Evolutionary conservation across 2,329 filamentous ascomycete genomes (phyloP), one percentile per base, ranked within the genome.

Genomic region (Exophiala sp.): DNA sequence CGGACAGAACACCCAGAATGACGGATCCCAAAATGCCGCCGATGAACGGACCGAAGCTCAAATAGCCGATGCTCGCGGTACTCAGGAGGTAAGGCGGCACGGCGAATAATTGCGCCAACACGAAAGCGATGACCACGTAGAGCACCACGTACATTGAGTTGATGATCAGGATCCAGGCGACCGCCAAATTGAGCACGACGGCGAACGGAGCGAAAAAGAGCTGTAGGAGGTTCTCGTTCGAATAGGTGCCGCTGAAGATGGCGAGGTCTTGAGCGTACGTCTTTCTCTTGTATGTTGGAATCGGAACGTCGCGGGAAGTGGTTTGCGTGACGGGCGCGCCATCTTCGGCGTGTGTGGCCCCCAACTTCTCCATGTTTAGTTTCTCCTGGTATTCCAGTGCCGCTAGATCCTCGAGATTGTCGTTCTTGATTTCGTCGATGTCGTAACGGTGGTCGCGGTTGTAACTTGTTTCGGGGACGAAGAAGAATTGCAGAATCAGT

Each of bases 1-100:
- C 69, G 1, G 62, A 65, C 10, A 69, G 48, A 1, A 61, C 5
- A 63, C 65, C 9, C 66, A 74, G 74, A 38, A 77, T 69, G 49
- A 78, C 71, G 1, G 69, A 64, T 4, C 42, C 55, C 14, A 54
- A 20, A 11, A 48, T 12, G 5, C 52, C 58, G 16, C 55, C 55
- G 12, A 59, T 34, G 35, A 59, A 59, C 6, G 49, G 49, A 10
- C 55, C 55, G 6, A 56, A 33, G 3, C 24, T 57, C 10, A 65
- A 59, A 21, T 66, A 60, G 5, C 66, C 66, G 3, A 67, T 62
- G 2, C 54, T 59, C 1, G 65, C 60, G 2, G 65, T 56, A 46
- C 52, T 62, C 54, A 68, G 64, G 42, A 63, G 62, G 55, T 67
- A 67, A 12, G 65, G 66, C 6, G 65, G 65, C 5, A 54, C 58